phyloP scores from a whole-genome alignment of 1,139 yeast genomes.

The Torulaspora globosa region DNA sequence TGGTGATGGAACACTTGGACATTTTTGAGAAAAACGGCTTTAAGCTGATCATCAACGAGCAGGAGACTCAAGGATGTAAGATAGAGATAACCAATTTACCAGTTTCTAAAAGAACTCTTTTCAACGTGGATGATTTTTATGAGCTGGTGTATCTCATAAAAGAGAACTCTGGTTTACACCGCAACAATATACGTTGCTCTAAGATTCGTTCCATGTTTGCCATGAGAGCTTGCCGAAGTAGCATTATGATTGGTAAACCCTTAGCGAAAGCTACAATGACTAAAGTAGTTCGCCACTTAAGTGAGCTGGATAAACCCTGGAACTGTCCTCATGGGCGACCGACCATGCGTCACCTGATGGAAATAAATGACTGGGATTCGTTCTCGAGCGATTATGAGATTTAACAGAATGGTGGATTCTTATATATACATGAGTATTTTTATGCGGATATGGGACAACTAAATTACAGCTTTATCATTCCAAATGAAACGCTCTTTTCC shows the following conservation, averaged over 20 bases:
- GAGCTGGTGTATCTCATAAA: slow-evolving; percentile 67
- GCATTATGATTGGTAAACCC: slow-evolving; percentile 89
- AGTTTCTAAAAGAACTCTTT: slow-evolving; percentile 61
- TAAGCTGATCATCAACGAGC: slow-evolving; percentile 46
- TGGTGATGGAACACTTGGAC: slow-evolving; percentile 54
- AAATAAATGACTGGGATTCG: slow-evolving; percentile 48
- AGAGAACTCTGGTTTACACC: slow-evolving; percentile 40
- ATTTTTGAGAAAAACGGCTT: slow-evolving; percentile 76
- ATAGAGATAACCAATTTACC: slow-evolving; percentile 64
- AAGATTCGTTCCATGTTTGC: slow-evolving; percentile 83
- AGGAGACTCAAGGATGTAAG: slow-evolving; percentile 52
- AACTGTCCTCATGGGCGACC: slow-evolving; percentile 99
- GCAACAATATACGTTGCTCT: slow-evolving; percentile 55
- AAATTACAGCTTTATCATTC: background rate
- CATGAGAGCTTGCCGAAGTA: slow-evolving; percentile 88
- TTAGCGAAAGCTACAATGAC: slow-evolving; percentile 58
- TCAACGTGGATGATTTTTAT: slow-evolving; percentile 63
- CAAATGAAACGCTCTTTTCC: background rate
- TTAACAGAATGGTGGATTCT: slow-evolving; percentile 4
- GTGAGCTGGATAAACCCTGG: slow-evolving; percentile 88
- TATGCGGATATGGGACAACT: background rate
- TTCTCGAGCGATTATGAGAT: slow-evolving; percentile 43
- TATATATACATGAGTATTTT: background rate
- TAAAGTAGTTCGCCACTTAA: slow-evolving; percentile 60
- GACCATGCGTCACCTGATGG: slow-evolving; percentile 84